These are phyloP conservation scores for Xylariaceae sp. DNA, from an alignment of 2,329 filamentous ascomycete genomes.

Conservation along the genomic window DNA sequence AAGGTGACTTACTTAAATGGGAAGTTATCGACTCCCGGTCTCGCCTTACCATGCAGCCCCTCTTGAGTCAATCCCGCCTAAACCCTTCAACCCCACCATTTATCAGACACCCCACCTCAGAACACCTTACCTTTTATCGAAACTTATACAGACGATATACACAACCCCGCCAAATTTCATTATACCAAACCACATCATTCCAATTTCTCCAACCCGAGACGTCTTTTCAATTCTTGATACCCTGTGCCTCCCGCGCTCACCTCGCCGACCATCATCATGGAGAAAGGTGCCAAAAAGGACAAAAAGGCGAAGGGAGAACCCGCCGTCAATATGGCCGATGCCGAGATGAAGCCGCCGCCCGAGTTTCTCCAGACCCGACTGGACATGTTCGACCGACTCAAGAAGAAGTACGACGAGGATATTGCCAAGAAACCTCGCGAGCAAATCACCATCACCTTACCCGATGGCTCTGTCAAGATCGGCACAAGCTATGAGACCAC, in stretches of 20 bases:
- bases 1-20: no score
- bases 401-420: constrained; percentile 70
- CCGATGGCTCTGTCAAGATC: constrained; percentile 64
- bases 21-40: no score
- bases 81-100: no score
- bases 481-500: constrained; percentile 92
- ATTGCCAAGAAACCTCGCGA: constrained; percentile 62
- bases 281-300: constrained; percentile 1
- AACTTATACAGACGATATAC: no score
- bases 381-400: constrained; percentile 81
- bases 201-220: no score
- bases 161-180: no score
- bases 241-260: not conserved
- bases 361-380: constrained; percentile 80
- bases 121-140: no score
- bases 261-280: not conserved
- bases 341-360: constrained; percentile 53
- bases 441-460: constrained; percentile 69
- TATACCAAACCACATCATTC: no score
- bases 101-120: no score
- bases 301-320: constrained; percentile 36
- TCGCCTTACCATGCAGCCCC: no score
- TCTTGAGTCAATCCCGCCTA: no score
- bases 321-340: constrained; percentile 35
- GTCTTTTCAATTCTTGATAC: no score